Conservation (phyloP, 176 grass and related monocot genomes). For the Eleusine indica region DNA sequence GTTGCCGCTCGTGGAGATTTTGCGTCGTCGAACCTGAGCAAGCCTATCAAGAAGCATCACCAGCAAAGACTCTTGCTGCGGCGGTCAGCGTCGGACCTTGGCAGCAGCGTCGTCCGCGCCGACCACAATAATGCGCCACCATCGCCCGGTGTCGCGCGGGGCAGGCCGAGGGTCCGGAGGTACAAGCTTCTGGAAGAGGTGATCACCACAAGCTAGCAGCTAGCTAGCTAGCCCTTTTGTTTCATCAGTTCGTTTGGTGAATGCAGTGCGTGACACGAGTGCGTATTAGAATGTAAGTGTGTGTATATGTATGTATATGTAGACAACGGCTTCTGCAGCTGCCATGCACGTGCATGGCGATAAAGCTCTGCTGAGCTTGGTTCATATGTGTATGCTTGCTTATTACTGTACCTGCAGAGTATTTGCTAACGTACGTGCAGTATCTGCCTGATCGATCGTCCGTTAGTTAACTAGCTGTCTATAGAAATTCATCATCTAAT, state of each 20-base stretch:
- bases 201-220: conserved; percentile 33
- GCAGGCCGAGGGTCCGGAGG: conserved; percentile 73
- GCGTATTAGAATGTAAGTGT: neutral
- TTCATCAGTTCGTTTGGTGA: neutral
- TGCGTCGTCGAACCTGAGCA: conserved; percentile 52
- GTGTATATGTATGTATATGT: no score
- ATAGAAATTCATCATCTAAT: neutral
- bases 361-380: conserved; percentile 27
- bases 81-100: conserved; percentile 69
- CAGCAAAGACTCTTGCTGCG: conserved; percentile 51
- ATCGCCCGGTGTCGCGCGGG: conserved; percentile 45
- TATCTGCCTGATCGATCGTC: conserved; percentile 6
- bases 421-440: conserved; percentile 19
- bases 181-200: conserved; percentile 99
- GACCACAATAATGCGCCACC: conserved; percentile 40
- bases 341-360: conserved; percentile 21
- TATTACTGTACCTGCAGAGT: conserved; percentile 8
- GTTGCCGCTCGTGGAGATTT: conserved; percentile 57
- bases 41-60: conserved; percentile 85
- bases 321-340: neutral
- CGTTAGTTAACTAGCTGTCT: neutral
- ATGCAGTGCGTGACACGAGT: neutral
- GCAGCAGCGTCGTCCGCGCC: conserved; percentile 47
- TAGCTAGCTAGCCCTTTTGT: neutral
- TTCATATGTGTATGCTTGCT: neutral